Base-by-base conservation (phyloP, 2,329 filamentous ascomycete species). In the Macroventuria anomochaeta region DNA sequence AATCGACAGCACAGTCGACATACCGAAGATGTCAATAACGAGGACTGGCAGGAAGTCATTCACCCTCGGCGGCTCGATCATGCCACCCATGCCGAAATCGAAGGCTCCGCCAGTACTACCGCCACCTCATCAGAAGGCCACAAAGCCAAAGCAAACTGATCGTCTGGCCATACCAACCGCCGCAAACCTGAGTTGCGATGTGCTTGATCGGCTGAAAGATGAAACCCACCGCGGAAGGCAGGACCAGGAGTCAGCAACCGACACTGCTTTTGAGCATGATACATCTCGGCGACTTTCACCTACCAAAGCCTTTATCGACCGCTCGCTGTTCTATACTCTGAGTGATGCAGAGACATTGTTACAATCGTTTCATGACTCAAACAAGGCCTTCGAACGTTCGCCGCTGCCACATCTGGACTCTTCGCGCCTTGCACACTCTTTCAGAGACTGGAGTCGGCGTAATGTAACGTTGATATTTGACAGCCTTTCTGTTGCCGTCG, bases 401-500 rank as follows among this genome's bases (percentile, higher is more conserved):
- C 66, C 72, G 5, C 53, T 74, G 10, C 59, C 71, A n/a, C 71
- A 74, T 55, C 62, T 75, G 6, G 65, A 76, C 46, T 68, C 72
- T 13, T 36, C 53, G 12, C 60, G 62, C 21, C 49, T 75, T 49
- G 58, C 57, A 2, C 57, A 66, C n/a, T 65, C 69, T 0, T 75
- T 76, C 38, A 57, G 63, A 23, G 62, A 67, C 21, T 76, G 73
- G 75, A 64, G 65, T 7, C 61, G 48, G 26, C 58, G 62, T 7
- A 75, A 71, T 48, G 71, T 70, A 10, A 58, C 72, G 12, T 60
- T 76, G 8, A 57, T 76, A 10, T 75, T 75, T 40, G 72, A 76
- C 42, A 72, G 69, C 44, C 61, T 77, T 0, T 75, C 68, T 49
- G 46, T 64, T 23, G 63, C 67, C 6, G 20, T 73, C 6, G 65